phyloP scores from a whole-genome alignment of 2,329 filamentous ascomycete genomes.

The Claviceps cyperi region DNA sequence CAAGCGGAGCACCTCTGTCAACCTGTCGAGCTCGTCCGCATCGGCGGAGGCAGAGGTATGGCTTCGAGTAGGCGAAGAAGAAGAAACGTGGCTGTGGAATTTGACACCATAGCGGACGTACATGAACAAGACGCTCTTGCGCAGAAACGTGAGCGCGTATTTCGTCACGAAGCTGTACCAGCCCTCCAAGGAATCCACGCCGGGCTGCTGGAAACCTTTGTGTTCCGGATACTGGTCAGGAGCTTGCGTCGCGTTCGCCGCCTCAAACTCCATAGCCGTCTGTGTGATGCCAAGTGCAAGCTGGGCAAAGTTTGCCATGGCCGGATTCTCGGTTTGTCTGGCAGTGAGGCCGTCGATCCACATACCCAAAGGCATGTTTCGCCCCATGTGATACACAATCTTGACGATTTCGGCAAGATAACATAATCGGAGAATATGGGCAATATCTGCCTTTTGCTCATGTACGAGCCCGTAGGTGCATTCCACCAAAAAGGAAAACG shows the following conservation, averaged over 20 bases:
- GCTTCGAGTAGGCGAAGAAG: constrained; percentile 38
- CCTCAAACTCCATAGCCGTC: constrained; percentile 27
- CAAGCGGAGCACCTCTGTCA: constrained; percentile 61
- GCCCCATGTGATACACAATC: constrained; percentile 47
- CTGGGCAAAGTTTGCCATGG: constrained; percentile 38
- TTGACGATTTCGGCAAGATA: constrained; percentile 87
- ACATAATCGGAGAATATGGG: constrained; percentile 69
- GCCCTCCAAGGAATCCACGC: constrained; percentile 36
- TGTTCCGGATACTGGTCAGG: constrained; percentile 21
- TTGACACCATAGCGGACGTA: constrained; percentile 82
- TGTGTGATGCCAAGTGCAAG: constrained; percentile 37
- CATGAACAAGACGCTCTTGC: constrained; percentile 71
- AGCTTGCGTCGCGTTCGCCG: constrained; percentile 14
- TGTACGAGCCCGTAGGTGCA: constrained; percentile 56
- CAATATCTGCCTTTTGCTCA: constrained; percentile 56
- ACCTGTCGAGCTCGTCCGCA: constrained; percentile 65
- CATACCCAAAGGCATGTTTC: constrained; percentile 34
- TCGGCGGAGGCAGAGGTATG: constrained; percentile 20
- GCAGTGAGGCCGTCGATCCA: constrained; percentile 34
- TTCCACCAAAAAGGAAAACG: constrained; percentile 71
- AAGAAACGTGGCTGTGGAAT: constrained; percentile 56
- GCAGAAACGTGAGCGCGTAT: constrained; percentile 80
- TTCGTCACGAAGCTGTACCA: constrained; percentile 53
- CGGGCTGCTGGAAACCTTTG: constrained; percentile 39
- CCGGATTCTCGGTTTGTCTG: constrained; percentile 28